Evolutionary conservation across 2,329 filamentous ascomycete genomes (phyloP).

Genomic region (Trichoderma simmonsii): DNA sequence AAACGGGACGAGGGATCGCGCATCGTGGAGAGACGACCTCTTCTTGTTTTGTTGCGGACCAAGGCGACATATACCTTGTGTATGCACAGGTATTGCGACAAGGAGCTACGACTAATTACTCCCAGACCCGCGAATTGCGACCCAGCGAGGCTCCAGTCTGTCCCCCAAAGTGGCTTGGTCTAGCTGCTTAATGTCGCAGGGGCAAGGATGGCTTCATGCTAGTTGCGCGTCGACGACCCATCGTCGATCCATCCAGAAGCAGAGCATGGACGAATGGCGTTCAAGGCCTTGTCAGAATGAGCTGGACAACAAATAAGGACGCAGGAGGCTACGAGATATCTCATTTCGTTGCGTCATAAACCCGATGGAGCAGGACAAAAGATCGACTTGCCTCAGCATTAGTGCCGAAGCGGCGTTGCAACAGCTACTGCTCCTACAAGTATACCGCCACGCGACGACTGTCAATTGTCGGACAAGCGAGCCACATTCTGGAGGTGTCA

Average conservation of each 20-base stretch:
- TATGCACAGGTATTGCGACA: constrained; percentile 12
- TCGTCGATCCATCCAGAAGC: constrained; percentile 12
- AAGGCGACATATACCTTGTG: constrained; percentile 9
- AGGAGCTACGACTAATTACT: constrained; percentile 19
- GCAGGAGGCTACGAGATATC: constrained; percentile 1
- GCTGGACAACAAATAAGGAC: neutral
- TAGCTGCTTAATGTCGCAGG: constrained; percentile 17
- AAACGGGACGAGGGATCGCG: constrained; percentile 8
- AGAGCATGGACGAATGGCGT: constrained; percentile 8
- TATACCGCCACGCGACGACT: neutral
- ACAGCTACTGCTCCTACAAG: neutral
- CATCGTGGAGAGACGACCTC: constrained; percentile 11
- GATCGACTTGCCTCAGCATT: constrained; percentile 8
- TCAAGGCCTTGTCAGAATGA: constrained; percentile 8
- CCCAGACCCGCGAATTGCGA: constrained; percentile 17
- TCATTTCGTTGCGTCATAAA: constrained; percentile 12
- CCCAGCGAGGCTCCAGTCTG: constrained; percentile 14
- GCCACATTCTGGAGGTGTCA: neutral
- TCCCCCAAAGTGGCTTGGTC: constrained; percentile 13
- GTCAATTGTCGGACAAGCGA: neutral
- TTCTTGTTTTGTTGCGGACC: constrained; percentile 10
- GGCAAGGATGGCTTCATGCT: constrained; percentile 11
- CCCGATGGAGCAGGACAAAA: constrained; percentile 6
- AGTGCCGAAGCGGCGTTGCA: neutral
- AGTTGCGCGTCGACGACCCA: constrained; percentile 15